phyloP scores from a whole-genome alignment of 768 basidiomycete species.

The Boletus insuetus region DNA sequence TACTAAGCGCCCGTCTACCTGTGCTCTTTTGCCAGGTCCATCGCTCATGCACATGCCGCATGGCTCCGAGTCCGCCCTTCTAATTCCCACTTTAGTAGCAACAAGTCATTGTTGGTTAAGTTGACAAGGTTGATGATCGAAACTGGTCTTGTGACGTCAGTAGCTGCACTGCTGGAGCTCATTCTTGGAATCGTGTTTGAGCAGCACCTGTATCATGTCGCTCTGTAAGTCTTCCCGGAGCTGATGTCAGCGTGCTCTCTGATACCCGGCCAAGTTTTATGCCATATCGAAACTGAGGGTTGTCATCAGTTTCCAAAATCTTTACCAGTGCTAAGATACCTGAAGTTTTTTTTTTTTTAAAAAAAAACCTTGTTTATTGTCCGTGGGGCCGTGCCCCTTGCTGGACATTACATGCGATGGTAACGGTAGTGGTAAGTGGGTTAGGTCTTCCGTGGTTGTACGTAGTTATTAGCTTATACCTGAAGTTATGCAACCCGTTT shows the following conservation, averaged over 20 bases:
- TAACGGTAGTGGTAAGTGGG: too few relatives aligned
- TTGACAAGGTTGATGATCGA: conserved; percentile 23
- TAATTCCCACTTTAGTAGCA: too few relatives aligned
- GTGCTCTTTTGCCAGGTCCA: neutral
- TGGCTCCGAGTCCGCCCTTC: too few relatives aligned
- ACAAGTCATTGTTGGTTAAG: too few relatives aligned
- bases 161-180: conserved; percentile 17
- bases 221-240: conserved; percentile 12
- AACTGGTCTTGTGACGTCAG: conserved; percentile 21
- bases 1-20: conserved; percentile 4
- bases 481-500: conserved; percentile 17
- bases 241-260: neutral
- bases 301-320: neutral
- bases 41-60: neutral
- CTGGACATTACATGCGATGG: too few relatives aligned
- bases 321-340: neutral
- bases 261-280: conserved; percentile 6
- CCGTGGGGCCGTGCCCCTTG: too few relatives aligned
- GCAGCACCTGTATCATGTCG: conserved; percentile 4
- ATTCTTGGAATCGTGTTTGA: conserved; percentile 7
- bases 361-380: too few relatives aligned
- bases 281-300: conserved; percentile 15
- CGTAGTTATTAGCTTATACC: too few relatives aligned
- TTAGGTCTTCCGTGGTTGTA: too few relatives aligned
- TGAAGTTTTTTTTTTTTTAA: too few relatives aligned